A percentile compares a stretch with the other conserved stretches of the same genome.
Conservation (phyloP, 768 basidiomycete genomes). For the Erythrobasidium yunnanense region DNA sequence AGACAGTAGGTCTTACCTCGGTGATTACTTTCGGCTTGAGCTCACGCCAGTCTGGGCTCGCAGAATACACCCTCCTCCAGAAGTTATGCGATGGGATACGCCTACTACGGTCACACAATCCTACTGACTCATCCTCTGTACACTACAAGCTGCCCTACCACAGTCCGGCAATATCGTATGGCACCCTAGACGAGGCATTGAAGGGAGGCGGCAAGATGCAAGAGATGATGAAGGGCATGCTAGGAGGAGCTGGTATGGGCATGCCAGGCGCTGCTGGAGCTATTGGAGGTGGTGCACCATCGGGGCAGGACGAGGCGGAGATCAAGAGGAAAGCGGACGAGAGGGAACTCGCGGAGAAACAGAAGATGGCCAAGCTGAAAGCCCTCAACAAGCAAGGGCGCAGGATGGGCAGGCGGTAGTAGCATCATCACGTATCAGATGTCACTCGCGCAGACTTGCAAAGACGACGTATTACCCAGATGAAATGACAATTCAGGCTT, state of each 20-base stretch:
- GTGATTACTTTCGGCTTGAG: not conserved
- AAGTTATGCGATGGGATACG: constrained; percentile 26
- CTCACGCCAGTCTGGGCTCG: not conserved
- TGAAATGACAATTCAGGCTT: too few relatives aligned
- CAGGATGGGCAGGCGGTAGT: constrained; percentile 24
- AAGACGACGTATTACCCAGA: too few relatives aligned
- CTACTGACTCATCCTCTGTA: constrained; percentile 39
- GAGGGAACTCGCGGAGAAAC: constrained; percentile 22
- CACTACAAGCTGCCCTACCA: constrained; percentile 35
- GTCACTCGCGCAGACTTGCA: too few relatives aligned
- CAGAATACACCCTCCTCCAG: constrained; percentile 31
- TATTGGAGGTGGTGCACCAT: not conserved
- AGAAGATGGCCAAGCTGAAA: constrained; percentile 26
- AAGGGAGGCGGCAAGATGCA: constrained; percentile 32
- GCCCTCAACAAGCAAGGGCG: constrained; percentile 15
- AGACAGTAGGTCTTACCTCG: constrained; percentile 40
- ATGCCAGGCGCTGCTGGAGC: not conserved
- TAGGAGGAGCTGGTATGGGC: constrained; percentile 36
- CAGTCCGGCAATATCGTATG: constrained; percentile 35
- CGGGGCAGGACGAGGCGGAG: constrained; percentile 20
- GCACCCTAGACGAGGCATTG: constrained; percentile 31
- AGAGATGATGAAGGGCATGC: constrained; percentile 29
- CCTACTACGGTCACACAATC: constrained; percentile 23
- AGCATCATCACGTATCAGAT: too few relatives aligned
- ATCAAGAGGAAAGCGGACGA: constrained; percentile 1